Conservation (phyloP, 345 rosid genomes). For the Clarkia xantiana region DNA sequence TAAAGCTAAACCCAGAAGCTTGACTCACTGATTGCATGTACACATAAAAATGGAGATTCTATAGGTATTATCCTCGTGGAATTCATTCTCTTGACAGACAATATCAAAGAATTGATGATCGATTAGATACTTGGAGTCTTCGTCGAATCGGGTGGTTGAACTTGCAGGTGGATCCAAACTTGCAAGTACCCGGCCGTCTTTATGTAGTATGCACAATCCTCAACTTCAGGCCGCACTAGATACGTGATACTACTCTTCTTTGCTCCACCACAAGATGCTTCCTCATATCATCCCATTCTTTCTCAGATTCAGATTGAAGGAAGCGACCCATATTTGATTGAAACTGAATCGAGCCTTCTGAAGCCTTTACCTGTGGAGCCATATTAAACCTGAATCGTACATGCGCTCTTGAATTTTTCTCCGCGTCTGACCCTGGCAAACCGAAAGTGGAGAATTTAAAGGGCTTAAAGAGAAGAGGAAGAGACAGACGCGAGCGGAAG, state of each 20-base stretch:
- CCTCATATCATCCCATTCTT: slow-evolving; percentile 5
- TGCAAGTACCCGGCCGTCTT: slow-evolving; percentile 78
- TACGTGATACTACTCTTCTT: slow-evolving; percentile 14
- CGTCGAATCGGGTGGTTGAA: slow-evolving; percentile 67
- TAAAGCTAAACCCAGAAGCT: too few relatives aligned
- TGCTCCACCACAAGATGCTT: slow-evolving; percentile 9
- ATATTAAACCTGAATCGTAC: too few relatives aligned
- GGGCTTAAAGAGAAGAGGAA: too few relatives aligned
- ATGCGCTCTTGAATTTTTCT: too few relatives aligned
- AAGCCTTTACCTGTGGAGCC: too few relatives aligned
- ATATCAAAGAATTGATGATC: background rate
- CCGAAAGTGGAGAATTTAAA: too few relatives aligned
- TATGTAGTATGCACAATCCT: slow-evolving; percentile 72
- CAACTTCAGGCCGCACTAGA: slow-evolving; percentile 72
- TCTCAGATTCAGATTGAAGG: background rate
- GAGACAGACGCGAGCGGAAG: too few relatives aligned
- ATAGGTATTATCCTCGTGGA: background rate
- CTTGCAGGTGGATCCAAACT: slow-evolving; percentile 71
- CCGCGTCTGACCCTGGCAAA: too few relatives aligned
- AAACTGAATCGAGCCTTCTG: too few relatives aligned
- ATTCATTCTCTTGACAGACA: background rate
- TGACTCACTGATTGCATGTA: too few relatives aligned
- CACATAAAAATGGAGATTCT: background rate
- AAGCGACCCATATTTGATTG: too few relatives aligned
- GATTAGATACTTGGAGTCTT: slow-evolving; percentile 32